Evolutionary conservation across 176 grass and related monocot species (phyloP), one percentile per base, ranked within the genome.

Genomic region (Oryza coarctata): DNA sequence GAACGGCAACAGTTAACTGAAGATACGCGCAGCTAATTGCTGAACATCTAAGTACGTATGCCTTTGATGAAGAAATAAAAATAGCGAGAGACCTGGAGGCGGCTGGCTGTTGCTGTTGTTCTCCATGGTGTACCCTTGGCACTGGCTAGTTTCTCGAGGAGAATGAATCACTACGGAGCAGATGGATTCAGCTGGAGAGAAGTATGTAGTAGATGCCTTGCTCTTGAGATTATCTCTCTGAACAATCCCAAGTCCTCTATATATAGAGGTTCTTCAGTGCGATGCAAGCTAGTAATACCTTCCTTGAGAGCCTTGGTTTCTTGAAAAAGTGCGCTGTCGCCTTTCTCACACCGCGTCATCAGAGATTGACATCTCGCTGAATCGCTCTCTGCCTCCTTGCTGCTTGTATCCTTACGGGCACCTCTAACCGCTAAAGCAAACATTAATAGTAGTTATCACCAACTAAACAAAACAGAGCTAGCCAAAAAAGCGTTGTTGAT

Each of bases 61-160:
- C n/a, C n/a, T n/a, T n/a, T 32, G 31, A 3, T 32, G 31, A 32
- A 27, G 25, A 17, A 27, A 73, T 5, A 1, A 0, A 43, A 0
- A 2, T 7, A 49, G 7, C 0, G 1, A 34, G 1, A 80, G 77
- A 1, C 78, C 78, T 3, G 88, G 83, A n/a, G 89, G 61, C 1
- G 89, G 65, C 76, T 91, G 89, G 68, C 14, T 83, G 84, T 12
- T 74, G 60, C 68, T 27, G 88, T 22, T 86, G 84, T 33, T 86
- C 67, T 90, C 80, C 88, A 90, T 90, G 10, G 3, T 35, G 9
- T 15, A 7, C 4, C 1, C 31, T 3, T 23, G 0, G 18, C 12
- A 9, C 1, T 26, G 12, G 28, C 83, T 34, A 8, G 9, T 4
- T 72, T 63, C 13, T 40, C 18, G 27, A 0, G 25, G 17, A 39